These are phyloP conservation scores for Sporothrix pallida DNA, from an alignment of 2,329 filamentous ascomycete genomes.

Conservation along the genomic window DNA sequence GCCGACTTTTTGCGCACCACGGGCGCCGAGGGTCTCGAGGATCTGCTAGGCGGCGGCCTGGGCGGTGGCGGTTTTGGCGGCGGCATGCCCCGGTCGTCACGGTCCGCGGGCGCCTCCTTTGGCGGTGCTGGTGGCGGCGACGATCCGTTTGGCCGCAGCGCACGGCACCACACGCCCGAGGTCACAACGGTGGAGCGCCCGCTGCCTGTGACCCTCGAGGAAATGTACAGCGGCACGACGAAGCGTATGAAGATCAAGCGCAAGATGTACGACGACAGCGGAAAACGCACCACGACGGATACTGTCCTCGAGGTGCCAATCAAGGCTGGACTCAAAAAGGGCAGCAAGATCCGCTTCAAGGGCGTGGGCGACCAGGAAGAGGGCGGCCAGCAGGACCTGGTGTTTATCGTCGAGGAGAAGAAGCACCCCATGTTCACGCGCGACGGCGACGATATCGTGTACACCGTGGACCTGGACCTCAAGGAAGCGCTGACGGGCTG, in stretches of 20 bases:
- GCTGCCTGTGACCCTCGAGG: slow-evolving; percentile 81
- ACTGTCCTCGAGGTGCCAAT: slow-evolving; percentile 93
- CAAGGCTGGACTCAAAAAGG: slow-evolving; percentile 93
- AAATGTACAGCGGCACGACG: slow-evolving; percentile 81
- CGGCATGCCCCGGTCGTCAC: slow-evolving; percentile 32
- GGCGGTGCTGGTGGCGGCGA: slow-evolving; percentile 37
- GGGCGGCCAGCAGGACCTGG: slow-evolving; percentile 91
- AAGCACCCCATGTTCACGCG: slow-evolving; percentile 82
- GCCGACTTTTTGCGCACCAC: slow-evolving; percentile 74
- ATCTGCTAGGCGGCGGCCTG: slow-evolving; percentile 53
- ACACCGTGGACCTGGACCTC: slow-evolving; percentile 79
- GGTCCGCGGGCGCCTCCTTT: slow-evolving; percentile 30
- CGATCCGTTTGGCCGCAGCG: slow-evolving; percentile 42
- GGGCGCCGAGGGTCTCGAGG: slow-evolving; percentile 55
- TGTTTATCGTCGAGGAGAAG: slow-evolving; percentile 97
- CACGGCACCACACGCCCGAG: slow-evolving; percentile 71
- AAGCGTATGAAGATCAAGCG: slow-evolving; percentile 99
- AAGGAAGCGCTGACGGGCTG: slow-evolving; percentile 96
- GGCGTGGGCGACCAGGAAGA: slow-evolving; percentile 98
- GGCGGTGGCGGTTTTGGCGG: slow-evolving; percentile 47
- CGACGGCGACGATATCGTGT: slow-evolving; percentile 84
- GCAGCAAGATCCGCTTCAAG: slow-evolving; percentile 97
- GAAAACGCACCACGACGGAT: slow-evolving; percentile 85
- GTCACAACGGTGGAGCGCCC: slow-evolving; percentile 89
- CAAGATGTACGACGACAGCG: slow-evolving; percentile 87